Evolutionary conservation across 208 protist species (phyloP).

Genomic region (Leishmania tropica): DNA sequence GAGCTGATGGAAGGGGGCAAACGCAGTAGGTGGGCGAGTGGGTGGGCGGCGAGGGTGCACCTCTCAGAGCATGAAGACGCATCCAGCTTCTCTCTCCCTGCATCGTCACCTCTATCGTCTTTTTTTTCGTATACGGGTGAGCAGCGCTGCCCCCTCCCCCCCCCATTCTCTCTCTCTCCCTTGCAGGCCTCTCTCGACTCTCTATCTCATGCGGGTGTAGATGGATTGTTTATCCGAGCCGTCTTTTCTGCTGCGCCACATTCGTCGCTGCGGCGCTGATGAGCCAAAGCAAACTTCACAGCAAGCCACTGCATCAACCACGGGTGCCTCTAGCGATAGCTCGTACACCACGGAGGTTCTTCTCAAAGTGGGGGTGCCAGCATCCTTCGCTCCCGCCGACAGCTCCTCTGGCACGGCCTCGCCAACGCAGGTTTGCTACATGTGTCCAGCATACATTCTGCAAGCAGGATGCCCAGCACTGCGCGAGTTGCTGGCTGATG

Average conservation of each 20-base stretch:
- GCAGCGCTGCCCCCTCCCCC: background rate
- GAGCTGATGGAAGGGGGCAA: background rate
- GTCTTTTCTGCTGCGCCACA: constrained; percentile 24
- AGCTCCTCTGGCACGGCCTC: background rate
- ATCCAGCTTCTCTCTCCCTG: background rate
- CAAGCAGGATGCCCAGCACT: constrained; percentile 39
- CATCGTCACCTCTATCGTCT: background rate
- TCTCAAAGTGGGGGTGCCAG: constrained; percentile 20
- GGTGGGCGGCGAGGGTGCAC: background rate
- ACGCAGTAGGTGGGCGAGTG: background rate
- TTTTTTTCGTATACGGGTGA: background rate
- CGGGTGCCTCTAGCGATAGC: background rate
- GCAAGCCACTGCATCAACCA: background rate
- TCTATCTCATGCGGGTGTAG: background rate
- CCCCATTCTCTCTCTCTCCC: background rate
- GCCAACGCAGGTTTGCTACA: constrained; percentile 16
- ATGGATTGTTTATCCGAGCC: background rate
- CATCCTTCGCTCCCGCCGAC: background rate
- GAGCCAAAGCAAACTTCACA: background rate
- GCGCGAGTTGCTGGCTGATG: constrained; percentile 43
- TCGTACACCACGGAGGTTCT: constrained; percentile 14
- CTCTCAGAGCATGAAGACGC: too few species aligned
- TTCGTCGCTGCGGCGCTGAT: constrained; percentile 7
- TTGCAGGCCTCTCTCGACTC: background rate
- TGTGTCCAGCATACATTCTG: constrained; percentile 47